Evolutionary conservation across 2,329 filamentous ascomycete genomes (phyloP).

Genomic region (Nemania sp.): DNA sequence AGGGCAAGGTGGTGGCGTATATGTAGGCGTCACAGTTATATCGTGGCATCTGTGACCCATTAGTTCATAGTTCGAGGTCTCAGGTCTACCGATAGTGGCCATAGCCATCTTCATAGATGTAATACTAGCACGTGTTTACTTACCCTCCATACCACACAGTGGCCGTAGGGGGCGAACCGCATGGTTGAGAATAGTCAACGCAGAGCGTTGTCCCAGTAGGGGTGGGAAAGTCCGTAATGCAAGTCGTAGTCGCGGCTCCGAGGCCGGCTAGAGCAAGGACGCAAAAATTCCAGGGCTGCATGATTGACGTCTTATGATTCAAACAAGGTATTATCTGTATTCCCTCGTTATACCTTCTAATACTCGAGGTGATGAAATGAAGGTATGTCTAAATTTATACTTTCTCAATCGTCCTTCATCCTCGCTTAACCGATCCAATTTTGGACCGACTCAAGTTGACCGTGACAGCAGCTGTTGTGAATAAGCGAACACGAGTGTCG

Average conservation of each 20-base stretch:
- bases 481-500: constrained; percentile 34
- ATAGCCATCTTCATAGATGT: background rate
- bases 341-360: background rate
- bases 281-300: constrained; percentile 26
- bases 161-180: constrained; percentile 45
- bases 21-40: constrained; percentile 24
- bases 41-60: constrained; percentile 35
- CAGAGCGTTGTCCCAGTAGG: constrained; percentile 40
- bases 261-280: constrained; percentile 31
- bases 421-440: constrained; percentile 26
- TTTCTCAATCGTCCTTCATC: constrained; percentile 1
- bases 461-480: background rate
- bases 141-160: constrained; percentile 39
- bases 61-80: background rate
- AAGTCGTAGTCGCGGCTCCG: constrained; percentile 23
- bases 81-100: background rate
- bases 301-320: constrained; percentile 14
- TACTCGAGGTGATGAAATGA: background rate
- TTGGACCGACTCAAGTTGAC: constrained; percentile 7
- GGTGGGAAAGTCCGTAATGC: background rate
- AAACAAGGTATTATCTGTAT: background rate
- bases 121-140: background rate
- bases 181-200: constrained; percentile 41
- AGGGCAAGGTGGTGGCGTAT: constrained; percentile 35
- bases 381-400: constrained; percentile 24